These are phyloP conservation scores for Boletus huronensis DNA, from an alignment of 768 basidiomycete genomes.

Conservation along the genomic window DNA sequence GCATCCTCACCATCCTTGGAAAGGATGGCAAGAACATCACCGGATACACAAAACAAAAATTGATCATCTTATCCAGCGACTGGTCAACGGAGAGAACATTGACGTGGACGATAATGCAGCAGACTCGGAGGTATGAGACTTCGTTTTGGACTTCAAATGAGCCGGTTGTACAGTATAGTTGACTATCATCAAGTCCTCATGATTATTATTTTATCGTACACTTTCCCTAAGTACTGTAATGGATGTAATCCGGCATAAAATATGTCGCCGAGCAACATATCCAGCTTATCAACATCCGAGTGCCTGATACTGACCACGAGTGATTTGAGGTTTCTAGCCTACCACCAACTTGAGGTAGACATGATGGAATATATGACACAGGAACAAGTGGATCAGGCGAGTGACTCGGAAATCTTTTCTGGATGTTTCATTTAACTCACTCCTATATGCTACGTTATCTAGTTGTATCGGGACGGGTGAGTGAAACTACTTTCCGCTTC, in stretches of 20 bases:
- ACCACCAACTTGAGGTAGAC: neutral
- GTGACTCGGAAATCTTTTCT: slow-evolving; percentile 10
- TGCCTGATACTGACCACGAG: neutral
- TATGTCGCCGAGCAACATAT: too few species aligned
- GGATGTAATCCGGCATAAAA: neutral
- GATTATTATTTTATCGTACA: slow-evolving; percentile 14
- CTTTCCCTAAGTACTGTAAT: slow-evolving; percentile 1
- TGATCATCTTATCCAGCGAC: slow-evolving; percentile 67
- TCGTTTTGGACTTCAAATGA: neutral
- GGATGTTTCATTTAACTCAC: neutral
- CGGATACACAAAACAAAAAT: slow-evolving; percentile 85
- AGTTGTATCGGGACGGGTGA: slow-evolving; percentile 63
- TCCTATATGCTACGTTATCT: neutral
- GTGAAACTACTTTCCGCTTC: slow-evolving; percentile 13
- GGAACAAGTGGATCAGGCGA: slow-evolving; percentile 57
- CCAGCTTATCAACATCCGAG: neutral
- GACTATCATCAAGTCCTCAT: neutral
- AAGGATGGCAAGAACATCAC: slow-evolving; percentile 92
- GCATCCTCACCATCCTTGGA: slow-evolving; percentile 91
- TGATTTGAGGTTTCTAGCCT: neutral
- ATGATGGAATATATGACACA: slow-evolving; percentile 47
- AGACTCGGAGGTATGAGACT: slow-evolving; percentile 27
- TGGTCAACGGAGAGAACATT: slow-evolving; percentile 55
- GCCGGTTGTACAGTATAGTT: slow-evolving; percentile 6
- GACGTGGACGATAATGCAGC: slow-evolving; percentile 31